Conservation (phyloP, 2,329 filamentous ascomycete species). For the Thelonectria blattea region DNA sequence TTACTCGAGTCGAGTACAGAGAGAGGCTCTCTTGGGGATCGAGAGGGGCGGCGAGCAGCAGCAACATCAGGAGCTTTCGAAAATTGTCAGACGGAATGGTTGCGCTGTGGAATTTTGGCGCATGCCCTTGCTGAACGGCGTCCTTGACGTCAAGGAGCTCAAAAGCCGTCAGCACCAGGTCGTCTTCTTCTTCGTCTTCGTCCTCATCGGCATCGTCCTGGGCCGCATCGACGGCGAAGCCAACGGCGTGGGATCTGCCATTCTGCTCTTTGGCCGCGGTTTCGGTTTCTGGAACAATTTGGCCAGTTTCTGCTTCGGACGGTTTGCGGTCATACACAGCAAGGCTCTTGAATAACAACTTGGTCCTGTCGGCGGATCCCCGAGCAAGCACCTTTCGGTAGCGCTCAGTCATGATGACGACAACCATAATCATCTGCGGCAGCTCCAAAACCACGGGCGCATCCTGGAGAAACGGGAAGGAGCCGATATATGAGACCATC, state of each 20-base stretch:
- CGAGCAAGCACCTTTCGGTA: constrained; percentile 68
- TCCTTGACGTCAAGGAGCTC: constrained; percentile 70
- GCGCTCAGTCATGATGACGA: constrained; percentile 74
- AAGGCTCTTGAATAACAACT: constrained; percentile 73
- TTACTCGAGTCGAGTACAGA: constrained; percentile 62
- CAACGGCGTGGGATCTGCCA: constrained; percentile 38
- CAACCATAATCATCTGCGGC: constrained; percentile 73
- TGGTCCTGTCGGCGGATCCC: constrained; percentile 62
- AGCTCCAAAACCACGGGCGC: constrained; percentile 73
- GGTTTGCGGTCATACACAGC: constrained; percentile 72
- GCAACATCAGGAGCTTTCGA: constrained; percentile 71
- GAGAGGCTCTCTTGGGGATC: constrained; percentile 69
- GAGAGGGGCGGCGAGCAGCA: constrained; percentile 71
- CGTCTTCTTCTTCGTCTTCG: constrained; percentile 60
- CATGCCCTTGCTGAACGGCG: constrained; percentile 60
- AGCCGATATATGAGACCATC: constrained; percentile 72
- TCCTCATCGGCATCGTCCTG: constrained; percentile 52
- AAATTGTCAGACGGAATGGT: constrained; percentile 78
- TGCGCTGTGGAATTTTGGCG: constrained; percentile 62
- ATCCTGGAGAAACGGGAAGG: constrained; percentile 75
- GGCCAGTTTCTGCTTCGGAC: constrained; percentile 35
- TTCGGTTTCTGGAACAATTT: constrained; percentile 1
- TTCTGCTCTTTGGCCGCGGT: constrained; percentile 8
- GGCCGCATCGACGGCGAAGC: constrained; percentile 55
- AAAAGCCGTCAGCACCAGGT: constrained; percentile 71